A percentile compares a stretch with the other conserved stretches of the same genome.
Conservation (phyloP, 495 filamentous ascomycete species). For the Aspergillus mulundensis region DNA sequence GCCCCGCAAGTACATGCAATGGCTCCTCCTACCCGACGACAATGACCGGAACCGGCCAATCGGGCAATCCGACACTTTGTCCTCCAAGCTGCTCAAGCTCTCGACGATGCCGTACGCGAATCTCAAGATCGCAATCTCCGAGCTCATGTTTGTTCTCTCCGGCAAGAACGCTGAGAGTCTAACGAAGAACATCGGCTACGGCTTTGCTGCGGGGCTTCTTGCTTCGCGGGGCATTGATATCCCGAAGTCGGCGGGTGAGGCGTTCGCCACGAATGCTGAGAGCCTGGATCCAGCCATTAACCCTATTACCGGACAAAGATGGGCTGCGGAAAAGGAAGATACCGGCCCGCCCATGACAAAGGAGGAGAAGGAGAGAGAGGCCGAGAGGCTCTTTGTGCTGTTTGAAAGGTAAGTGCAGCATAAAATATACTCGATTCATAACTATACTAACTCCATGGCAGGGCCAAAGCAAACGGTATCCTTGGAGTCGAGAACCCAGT, state of each 20-base stretch:
- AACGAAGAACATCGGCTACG: conserved; percentile 82
- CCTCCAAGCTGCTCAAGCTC: conserved; percentile 75
- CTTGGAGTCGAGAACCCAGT: conserved; percentile 85
- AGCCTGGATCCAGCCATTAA: conserved; percentile 55
- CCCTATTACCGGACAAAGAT: conserved; percentile 83
- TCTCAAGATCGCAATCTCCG: conserved; percentile 69
- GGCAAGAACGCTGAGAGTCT: conserved; percentile 67
- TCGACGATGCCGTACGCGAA: conserved; percentile 70
- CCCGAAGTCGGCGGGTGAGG: conserved; percentile 61
- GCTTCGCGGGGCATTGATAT: conserved; percentile 75
- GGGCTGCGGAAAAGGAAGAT: conserved; percentile 60
- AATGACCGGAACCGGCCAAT: conserved; percentile 74
- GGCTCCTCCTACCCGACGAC: conserved; percentile 70
- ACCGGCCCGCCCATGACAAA: conserved; percentile 71
- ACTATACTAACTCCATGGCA: conserved; percentile 31
- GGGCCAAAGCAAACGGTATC: conserved; percentile 77
- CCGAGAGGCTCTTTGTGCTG: conserved; percentile 86
- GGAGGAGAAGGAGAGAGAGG: conserved; percentile 90
- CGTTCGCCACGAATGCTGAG: conserved; percentile 41
- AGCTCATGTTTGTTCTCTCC: conserved; percentile 82
- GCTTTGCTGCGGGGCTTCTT: conserved; percentile 85
- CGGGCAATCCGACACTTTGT: conserved; percentile 67
- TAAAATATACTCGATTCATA: not conserved
- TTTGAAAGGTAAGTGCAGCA: conserved; percentile 73
- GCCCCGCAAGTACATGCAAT: conserved; percentile 59